phyloP scores from a whole-genome alignment of 2,329 filamentous ascomycete genomes.

The Cercospora sp. region DNA sequence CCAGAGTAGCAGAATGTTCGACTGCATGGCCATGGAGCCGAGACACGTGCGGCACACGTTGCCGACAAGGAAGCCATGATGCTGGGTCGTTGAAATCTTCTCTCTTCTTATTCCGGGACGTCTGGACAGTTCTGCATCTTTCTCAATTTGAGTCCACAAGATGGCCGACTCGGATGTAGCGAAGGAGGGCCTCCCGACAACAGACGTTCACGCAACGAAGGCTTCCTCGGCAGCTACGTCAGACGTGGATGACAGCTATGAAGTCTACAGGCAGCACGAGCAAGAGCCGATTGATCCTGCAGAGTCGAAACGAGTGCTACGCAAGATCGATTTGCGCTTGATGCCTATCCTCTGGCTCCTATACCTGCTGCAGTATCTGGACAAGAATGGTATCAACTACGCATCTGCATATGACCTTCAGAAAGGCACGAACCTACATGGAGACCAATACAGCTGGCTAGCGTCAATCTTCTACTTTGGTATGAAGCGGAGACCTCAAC shows the following conservation, averaged over 20 bases:
- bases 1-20: not conserved
- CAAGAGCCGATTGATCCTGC: conserved; percentile 26
- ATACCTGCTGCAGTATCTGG: conserved; percentile 46
- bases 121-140: not conserved
- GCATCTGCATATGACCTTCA: conserved; percentile 53
- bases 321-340: conserved; percentile 42
- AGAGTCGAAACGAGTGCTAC: conserved; percentile 38
- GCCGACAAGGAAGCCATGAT: not conserved
- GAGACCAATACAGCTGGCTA: conserved; percentile 57
- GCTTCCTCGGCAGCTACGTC: conserved; percentile 22
- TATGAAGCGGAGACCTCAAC: not conserved
- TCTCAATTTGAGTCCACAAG: not conserved
- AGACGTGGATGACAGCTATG: conserved; percentile 36
- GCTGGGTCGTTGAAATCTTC: not conserved
- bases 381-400: conserved; percentile 47
- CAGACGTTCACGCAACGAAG: conserved; percentile 13
- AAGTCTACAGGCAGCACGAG: conserved; percentile 31
- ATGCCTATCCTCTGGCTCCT: conserved; percentile 39
- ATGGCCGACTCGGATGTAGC: not conserved
- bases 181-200: not conserved
- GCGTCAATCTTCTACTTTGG: conserved; percentile 53
- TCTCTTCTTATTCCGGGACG: not conserved
- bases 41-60: not conserved
- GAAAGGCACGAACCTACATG: conserved; percentile 50
- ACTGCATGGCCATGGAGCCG: not conserved